Evolutionary conservation across 768 basidiomycete genomes (phyloP), one percentile per base, ranked within the genome.

Genomic region (Chalciporus piperatus): DNA sequence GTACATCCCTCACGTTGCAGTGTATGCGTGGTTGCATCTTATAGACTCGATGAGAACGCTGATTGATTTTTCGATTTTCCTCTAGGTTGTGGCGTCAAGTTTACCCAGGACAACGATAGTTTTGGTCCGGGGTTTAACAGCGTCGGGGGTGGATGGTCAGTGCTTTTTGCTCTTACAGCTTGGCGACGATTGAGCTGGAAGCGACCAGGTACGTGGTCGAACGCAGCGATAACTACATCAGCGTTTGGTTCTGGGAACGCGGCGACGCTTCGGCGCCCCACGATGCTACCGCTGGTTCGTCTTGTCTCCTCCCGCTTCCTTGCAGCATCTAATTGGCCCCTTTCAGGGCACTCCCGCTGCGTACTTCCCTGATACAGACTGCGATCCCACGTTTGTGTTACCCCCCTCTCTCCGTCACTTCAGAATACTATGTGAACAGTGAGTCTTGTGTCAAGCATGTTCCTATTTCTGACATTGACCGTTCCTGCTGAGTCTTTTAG

Each of bases 241-340:
- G 67, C 35, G 48, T 75, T 39, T 76, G 72, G 67, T 76, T 72
- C 59, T 76, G 76, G 74, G 67, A 68, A 40, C 61, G 74, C 10
- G 49, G 60, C 25, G 63, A 67, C 37, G 1, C 52, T 5, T 57
- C 51, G n/a, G 70, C 67, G 8, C 76, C 76, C 3, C 23, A 48
- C 8, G 74, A 75, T 45, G 67, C 65, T 45, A 63, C 49, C 11
- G 52, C 51, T 33, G 66, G 62, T 20, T 47, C 51, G 8, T 25
- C 28, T 23, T 30, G 2, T 4, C 12, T n/a, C 23, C 13, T 12
- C 4, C 22, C 16, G 20, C 11, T 35, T 19, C 9, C 11, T 14
- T 2, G 1, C 5, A 5, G 1, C 13, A 35, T 12, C 20, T 51
- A 52, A 19, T 11, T 1, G 1, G 16, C 17, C 16, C 5, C 13